A percentile compares a stretch with the other conserved stretches of the same genome.
Evolutionary conservation across 2,329 filamentous ascomycete species (phyloP).

Genomic region (Fusarium irregulare): DNA sequence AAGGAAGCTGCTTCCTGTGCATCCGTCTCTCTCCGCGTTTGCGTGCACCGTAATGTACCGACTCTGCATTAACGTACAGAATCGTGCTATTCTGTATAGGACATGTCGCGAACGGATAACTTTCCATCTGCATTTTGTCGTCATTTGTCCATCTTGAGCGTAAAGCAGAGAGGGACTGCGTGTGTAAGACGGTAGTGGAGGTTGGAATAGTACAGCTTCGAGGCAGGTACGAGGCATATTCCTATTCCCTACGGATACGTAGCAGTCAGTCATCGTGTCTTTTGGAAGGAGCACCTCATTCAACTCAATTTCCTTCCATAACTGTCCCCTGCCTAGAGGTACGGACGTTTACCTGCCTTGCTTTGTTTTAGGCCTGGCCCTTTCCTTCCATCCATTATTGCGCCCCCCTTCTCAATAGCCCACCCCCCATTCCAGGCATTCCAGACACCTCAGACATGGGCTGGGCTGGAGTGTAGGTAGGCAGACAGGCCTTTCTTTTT

Average conservation of each 20-base stretch:
- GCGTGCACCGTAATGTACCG: constrained; percentile 33
- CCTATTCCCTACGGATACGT: background rate
- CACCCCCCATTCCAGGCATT: constrained; percentile 45
- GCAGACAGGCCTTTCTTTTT: constrained; percentile 37
- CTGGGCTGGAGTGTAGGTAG: constrained; percentile 15
- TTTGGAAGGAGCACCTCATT: constrained; percentile 28
- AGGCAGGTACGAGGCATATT: constrained; percentile 29
- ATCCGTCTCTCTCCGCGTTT: constrained; percentile 40
- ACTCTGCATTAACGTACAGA: constrained; percentile 25
- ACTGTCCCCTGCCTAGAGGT: constrained; percentile 17
- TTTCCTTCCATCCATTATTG: constrained; percentile 38
- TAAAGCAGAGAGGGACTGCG: background rate
- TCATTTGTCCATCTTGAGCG: constrained; percentile 19
- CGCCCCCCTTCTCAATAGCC: constrained; percentile 23
- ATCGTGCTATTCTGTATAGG: background rate
- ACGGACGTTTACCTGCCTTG: constrained; percentile 29
- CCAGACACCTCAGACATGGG: constrained; percentile 33
- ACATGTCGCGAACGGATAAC: constrained; percentile 6
- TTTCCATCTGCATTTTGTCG: constrained; percentile 29
- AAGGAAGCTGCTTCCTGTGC: constrained; percentile 17
- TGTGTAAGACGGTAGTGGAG: constrained; percentile 5
- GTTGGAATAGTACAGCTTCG: constrained; percentile 6
- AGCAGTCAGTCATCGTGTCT: background rate
- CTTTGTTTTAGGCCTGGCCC: constrained; percentile 33
- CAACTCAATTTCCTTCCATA: constrained; percentile 32